A percentile compares a stretch with the other conserved stretches of the same genome.
These are phyloP conservation scores for Pyrenochaeta sp. DNA, from an alignment of 2,329 filamentous ascomycete species.

Conservation along the genomic window DNA sequence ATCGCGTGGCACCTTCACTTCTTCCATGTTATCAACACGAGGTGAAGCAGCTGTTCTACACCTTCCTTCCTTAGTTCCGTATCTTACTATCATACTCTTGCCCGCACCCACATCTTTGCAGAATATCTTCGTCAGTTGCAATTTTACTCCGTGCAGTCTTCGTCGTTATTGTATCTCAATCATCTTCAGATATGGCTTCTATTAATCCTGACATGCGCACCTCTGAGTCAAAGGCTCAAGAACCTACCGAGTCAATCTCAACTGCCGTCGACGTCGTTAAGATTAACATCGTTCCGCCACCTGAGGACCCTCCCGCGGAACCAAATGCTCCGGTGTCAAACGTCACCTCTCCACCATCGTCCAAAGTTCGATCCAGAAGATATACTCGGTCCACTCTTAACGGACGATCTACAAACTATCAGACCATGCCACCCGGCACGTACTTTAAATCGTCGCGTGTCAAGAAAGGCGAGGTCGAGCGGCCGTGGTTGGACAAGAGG, in stretches of 20 bases:
- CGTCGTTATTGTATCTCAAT: not conserved
- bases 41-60: not conserved
- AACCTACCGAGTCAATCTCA: constrained; percentile 10
- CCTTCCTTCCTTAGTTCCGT: not conserved
- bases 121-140: not conserved
- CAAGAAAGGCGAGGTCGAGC: constrained; percentile 75
- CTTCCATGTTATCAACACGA: not conserved
- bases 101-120: not conserved
- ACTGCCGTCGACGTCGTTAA: constrained; percentile 9
- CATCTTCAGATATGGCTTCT: not conserved
- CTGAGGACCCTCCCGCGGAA: not conserved
- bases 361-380: not conserved
- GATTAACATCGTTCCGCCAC: constrained; percentile 4
- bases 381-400: constrained; percentile 7
- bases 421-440: constrained; percentile 12
- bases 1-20: not conserved
- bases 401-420: constrained; percentile 17
- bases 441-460: constrained; percentile 78
- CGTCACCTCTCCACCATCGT: not conserved
- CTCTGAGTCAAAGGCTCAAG: not conserved
- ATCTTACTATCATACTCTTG: no score
- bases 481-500: constrained; percentile 77
- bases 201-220: not conserved
- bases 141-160: not conserved
- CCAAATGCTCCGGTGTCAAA: not conserved